phyloP scores from a whole-genome alignment of 2,329 filamentous ascomycete genomes.

The Monilinia fructicola region DNA sequence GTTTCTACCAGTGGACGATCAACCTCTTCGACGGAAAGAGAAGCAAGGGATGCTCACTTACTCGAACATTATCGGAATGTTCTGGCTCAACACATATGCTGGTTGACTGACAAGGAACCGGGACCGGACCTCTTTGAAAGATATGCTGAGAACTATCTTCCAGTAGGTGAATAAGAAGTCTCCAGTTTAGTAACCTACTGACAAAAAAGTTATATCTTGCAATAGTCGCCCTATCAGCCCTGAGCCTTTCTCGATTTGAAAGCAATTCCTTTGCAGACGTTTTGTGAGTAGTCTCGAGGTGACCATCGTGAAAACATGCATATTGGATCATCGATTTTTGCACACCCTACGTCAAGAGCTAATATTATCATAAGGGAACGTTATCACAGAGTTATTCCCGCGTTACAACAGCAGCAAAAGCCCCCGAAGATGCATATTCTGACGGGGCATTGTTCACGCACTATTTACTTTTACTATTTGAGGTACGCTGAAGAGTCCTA shows the following conservation, averaged over 20 bases:
- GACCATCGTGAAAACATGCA: constrained; percentile 48
- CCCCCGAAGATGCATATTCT: constrained; percentile 52
- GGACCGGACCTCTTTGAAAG: constrained; percentile 13
- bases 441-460: constrained; percentile 58
- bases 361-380: constrained; percentile 53
- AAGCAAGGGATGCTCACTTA: constrained; percentile 23
- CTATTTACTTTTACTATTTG: constrained; percentile 56
- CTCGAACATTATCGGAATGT: constrained; percentile 36
- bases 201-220: constrained; percentile 15
- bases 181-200: background rate
- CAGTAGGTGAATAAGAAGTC: constrained; percentile 2
- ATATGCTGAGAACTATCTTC: background rate
- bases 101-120: background rate
- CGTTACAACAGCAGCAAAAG: constrained; percentile 48
- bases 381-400: constrained; percentile 53
- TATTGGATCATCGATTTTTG: constrained; percentile 49
- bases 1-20: background rate
- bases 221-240: constrained; percentile 15
- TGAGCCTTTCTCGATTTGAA: constrained; percentile 18
- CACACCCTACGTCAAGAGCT: constrained; percentile 46
- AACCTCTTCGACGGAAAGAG: background rate
- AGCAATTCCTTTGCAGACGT: constrained; percentile 22
- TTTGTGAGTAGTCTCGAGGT: constrained; percentile 41
- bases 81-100: constrained; percentile 35
- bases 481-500: constrained; percentile 43